phyloP scores from a whole-genome alignment of 768 basidiomycete species.

The Cyclocybe cylindracea region DNA sequence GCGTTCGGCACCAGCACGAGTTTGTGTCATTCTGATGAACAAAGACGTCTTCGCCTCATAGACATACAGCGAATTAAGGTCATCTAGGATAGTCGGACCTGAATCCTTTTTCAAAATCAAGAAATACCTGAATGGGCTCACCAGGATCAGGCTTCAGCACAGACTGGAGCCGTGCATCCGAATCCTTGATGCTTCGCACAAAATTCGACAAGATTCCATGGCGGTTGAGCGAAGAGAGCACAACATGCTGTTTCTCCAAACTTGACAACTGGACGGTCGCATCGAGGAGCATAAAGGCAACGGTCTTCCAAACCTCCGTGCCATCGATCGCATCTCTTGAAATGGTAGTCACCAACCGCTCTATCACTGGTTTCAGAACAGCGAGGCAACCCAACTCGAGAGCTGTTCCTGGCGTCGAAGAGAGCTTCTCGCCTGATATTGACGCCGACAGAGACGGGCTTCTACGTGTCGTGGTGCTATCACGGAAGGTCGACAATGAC shows the following conservation, averaged over 20 bases:
- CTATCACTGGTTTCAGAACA: constrained; percentile 67
- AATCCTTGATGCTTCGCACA: constrained; percentile 81
- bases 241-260: constrained; percentile 64
- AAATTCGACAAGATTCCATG: constrained; percentile 84
- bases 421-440: constrained; percentile 17
- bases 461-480: constrained; percentile 39
- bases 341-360: constrained; percentile 70
- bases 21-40: constrained; percentile 82
- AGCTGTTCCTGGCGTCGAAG: constrained; percentile 28
- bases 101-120: neutral
- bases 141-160: constrained; percentile 91
- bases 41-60: constrained; percentile 95
- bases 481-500: constrained; percentile 40
- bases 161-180: constrained; percentile 69
- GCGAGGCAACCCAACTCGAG: constrained; percentile 66
- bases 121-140: constrained; percentile 33
- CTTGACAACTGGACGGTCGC: constrained; percentile 74
- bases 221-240: constrained; percentile 59
- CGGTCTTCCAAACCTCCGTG: constrained; percentile 95
- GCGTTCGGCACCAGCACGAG: constrained; percentile 80
- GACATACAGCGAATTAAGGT: constrained; percentile 88
- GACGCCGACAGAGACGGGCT: constrained; percentile 36
- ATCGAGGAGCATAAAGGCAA: constrained; percentile 90
- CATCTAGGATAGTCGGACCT: constrained; percentile 50
- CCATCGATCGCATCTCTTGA: constrained; percentile 94